Evolutionary conservation across 306 rosid species (phyloP).

Genomic region (Gynostemma pentaphyllum): DNA sequence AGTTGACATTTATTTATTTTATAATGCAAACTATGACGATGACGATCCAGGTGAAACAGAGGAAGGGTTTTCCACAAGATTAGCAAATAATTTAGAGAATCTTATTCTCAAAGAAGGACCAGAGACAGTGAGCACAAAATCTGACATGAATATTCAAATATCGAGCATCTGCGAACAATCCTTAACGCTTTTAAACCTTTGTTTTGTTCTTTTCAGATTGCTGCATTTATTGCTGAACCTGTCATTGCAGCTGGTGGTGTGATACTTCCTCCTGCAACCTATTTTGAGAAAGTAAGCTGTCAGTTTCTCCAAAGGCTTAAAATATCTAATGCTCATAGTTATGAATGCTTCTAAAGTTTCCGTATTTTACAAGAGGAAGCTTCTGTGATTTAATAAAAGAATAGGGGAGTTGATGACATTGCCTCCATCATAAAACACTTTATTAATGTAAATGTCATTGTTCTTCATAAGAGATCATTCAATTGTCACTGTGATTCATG

Average conservation of each 20-base stretch:
- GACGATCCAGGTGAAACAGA: slow-evolving; percentile 74
- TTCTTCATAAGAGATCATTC: no score
- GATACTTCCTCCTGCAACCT: slow-evolving; percentile 71
- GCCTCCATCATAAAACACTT: no score
- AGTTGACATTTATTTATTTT: slow-evolving; percentile 1
- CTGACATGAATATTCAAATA: slow-evolving; percentile 3
- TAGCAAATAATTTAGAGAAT: slow-evolving; percentile 75
- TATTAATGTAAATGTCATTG: no score
- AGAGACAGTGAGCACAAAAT: slow-evolving; percentile 47
- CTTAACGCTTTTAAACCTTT: not conserved
- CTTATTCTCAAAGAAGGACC: slow-evolving; percentile 90
- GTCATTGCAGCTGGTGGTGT: slow-evolving; percentile 98
- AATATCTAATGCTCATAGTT: not conserved
- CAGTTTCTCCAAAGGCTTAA: not conserved
- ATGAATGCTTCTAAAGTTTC: not conserved
- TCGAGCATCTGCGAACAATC: slow-evolving; percentile 8
- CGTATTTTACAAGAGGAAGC: not conserved
- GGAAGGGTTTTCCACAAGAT: slow-evolving; percentile 82
- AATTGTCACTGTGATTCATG: no score
- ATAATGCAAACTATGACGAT: slow-evolving; percentile 16
- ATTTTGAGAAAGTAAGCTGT: slow-evolving; percentile 67
- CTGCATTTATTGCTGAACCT: slow-evolving; percentile 97
- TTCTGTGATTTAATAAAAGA: no score
- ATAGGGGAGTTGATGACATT: no score
- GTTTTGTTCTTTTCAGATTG: slow-evolving; percentile 58